Conservation (phyloP, 192 early-diverging fungal species). For the Entomortierella lignicola region DNA sequence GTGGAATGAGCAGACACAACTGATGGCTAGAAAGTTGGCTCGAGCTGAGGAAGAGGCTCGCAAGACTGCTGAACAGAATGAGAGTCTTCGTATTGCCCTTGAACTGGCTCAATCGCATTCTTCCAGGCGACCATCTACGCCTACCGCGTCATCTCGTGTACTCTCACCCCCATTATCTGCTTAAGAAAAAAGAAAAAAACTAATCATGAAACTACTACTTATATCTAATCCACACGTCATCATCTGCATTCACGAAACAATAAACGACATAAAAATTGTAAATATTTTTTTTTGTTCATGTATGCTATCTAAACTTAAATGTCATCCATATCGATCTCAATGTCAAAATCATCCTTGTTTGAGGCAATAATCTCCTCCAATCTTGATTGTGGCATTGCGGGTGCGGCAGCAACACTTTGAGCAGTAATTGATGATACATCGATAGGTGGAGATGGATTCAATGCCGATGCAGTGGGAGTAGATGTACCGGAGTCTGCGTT, state of each 20-base stretch:
- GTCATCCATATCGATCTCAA: constrained; percentile 40
- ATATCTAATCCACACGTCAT: not conserved
- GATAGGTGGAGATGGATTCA: not conserved
- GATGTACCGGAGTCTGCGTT: constrained; percentile 17
- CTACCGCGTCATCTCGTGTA: not conserved
- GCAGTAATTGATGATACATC: constrained; percentile 1
- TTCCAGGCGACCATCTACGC: not conserved
- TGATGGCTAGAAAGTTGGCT: constrained; percentile 22
- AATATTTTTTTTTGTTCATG: not conserved
- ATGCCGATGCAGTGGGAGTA: constrained; percentile 1
- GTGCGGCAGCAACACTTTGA: constrained; percentile 25
- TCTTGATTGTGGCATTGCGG: constrained; percentile 43
- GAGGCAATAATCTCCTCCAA: constrained; percentile 40
- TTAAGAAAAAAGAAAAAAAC: not conserved
- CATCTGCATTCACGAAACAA: not conserved
- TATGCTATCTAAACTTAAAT: constrained; percentile 9
- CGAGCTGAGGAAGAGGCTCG: constrained; percentile 26
- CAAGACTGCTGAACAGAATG: constrained; percentile 14
- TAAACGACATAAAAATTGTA: not conserved
- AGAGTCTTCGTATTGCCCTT: constrained; percentile 22
- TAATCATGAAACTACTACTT: not conserved
- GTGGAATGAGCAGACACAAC: constrained; percentile 37
- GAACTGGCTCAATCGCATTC: constrained; percentile 13
- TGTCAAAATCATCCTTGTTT: constrained; percentile 46
- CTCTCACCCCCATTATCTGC: constrained; percentile 1